These are phyloP conservation scores for Barnettozyma sp. DNA, from an alignment of 805 yeast genomes.

Conservation along the genomic window DNA sequence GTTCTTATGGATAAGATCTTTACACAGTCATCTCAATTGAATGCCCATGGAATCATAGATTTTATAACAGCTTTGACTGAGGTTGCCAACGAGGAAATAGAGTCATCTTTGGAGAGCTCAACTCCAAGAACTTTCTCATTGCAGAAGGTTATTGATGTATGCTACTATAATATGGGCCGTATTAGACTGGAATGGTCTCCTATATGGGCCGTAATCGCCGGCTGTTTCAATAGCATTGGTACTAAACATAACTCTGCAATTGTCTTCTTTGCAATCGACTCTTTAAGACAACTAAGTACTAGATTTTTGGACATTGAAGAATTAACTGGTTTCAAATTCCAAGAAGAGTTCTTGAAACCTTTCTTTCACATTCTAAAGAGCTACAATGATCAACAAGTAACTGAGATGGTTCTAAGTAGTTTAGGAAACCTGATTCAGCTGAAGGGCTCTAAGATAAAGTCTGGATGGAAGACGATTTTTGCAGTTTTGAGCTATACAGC, in stretches of 20 bases:
- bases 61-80: constrained; percentile 83
- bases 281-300: constrained; percentile 86
- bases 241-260: constrained; percentile 70
- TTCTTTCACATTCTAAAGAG: constrained; percentile 72
- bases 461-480: constrained; percentile 93
- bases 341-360: constrained; percentile 87
- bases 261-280: constrained; percentile 87
- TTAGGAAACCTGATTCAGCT: constrained; percentile 77
- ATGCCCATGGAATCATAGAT: constrained; percentile 78
- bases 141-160: constrained; percentile 94
- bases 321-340: constrained; percentile 91
- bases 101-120: constrained; percentile 71
- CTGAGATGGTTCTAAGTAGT: constrained; percentile 87
- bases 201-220: constrained; percentile 91
- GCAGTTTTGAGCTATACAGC: constrained; percentile 75
- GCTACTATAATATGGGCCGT: constrained; percentile 95
- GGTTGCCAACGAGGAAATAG: constrained; percentile 87
- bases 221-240: constrained; percentile 78
- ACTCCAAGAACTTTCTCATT: constrained; percentile 89
- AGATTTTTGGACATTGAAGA: constrained; percentile 92
- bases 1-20: constrained; percentile 84
- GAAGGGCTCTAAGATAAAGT: constrained; percentile 65
- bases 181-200: constrained; percentile 96
- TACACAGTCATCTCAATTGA: constrained; percentile 68
- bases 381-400: constrained; percentile 62